Evolutionary conservation across 768 basidiomycete species (phyloP).

Genomic region (Hygrophoropsis aurantiaca): DNA sequence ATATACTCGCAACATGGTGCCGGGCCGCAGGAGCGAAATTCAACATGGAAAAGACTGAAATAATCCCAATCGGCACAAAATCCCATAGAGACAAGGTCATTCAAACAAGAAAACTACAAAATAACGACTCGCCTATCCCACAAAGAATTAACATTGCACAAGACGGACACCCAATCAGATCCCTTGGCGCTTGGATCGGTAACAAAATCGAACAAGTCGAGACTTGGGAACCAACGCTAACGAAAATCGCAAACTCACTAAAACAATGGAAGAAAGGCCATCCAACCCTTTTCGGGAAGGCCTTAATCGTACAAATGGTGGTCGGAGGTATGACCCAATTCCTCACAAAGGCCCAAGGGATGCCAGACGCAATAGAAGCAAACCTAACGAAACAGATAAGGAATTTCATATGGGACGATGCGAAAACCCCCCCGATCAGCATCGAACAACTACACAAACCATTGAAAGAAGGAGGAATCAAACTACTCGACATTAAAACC

Average conservation of each 20-base stretch:
- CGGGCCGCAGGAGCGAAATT: conserved; percentile 2
- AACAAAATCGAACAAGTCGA: conserved; percentile 24
- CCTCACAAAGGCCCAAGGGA: conserved; percentile 22
- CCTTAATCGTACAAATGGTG: conserved; percentile 14
- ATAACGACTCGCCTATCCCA: conserved; percentile 8
- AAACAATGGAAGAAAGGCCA: too few species aligned
- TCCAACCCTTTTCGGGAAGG: conserved; percentile 29
- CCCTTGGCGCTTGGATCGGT: conserved; percentile 34
- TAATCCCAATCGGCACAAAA: conserved; percentile 19
- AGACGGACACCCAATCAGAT: conserved; percentile 27
- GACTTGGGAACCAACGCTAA: too few species aligned
- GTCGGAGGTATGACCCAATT: conserved; percentile 25
- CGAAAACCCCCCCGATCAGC: neutral
- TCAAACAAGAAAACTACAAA: conserved; percentile 3
- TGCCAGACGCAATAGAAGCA: conserved; percentile 20
- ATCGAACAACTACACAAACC: conserved; percentile 4
- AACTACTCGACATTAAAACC: conserved; percentile 7
- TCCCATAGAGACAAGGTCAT: conserved; percentile 13
- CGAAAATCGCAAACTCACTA: too few species aligned
- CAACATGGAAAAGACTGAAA: too few species aligned
- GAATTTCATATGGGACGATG: conserved; percentile 12
- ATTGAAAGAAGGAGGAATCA: conserved; percentile 5
- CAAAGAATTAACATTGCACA: conserved; percentile 20
- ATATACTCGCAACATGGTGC: conserved; percentile 13
- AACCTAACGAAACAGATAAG: neutral